These are phyloP conservation scores for Hordeum marinum DNA, from an alignment of 176 grass and related monocot species.

Conservation along the genomic window DNA sequence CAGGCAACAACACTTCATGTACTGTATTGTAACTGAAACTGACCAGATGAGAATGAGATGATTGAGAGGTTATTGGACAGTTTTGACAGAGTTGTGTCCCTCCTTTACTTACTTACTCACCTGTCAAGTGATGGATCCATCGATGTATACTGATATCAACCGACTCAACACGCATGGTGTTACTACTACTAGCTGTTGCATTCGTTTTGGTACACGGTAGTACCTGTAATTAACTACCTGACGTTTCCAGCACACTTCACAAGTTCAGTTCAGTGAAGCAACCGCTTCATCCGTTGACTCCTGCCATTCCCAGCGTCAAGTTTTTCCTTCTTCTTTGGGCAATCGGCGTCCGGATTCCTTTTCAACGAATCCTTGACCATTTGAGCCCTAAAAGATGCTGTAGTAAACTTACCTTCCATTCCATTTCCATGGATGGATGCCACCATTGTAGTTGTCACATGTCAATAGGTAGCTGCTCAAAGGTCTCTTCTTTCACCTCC, in stretches of 20 bases:
- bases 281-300: not conserved
- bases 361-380: not conserved
- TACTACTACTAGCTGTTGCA: no score
- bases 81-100: not conserved
- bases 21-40: no score
- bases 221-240: not conserved
- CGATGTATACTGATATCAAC: no score
- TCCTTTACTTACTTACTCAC: no score
- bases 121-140: no score
- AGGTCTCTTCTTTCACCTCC: not conserved
- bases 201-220: no score
- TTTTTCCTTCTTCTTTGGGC: no score
- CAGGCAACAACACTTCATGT: not conserved
- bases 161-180: no score
- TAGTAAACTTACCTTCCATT: no score
- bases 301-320: not conserved
- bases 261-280: not conserved
- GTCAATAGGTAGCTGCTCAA: not conserved
- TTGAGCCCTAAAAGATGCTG: no score
- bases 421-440: not conserved
- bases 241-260: not conserved
- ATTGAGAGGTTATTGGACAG: slow-evolving; percentile 5
- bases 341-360: no score
- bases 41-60: no score
- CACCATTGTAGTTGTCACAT: slow-evolving; percentile 8